A percentile compares a stretch with the other conserved stretches of the same genome.
Evolutionary conservation across 2,329 filamentous ascomycete genomes (phyloP).

Genomic region (Fonsecaea multimorphosa): DNA sequence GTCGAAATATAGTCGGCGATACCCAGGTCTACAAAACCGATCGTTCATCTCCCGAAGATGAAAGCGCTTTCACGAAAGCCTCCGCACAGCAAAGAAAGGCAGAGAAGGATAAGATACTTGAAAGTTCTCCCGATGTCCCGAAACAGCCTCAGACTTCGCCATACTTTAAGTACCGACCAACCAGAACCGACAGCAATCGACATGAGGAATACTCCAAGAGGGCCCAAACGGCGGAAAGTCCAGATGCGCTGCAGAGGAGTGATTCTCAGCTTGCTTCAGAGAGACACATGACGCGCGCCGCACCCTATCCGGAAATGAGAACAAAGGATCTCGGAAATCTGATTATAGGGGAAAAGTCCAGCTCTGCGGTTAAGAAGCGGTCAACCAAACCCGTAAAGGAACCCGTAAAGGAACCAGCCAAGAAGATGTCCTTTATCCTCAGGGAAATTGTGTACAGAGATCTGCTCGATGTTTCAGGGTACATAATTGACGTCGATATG

Average conservation of each 20-base stretch:
- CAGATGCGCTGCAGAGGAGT: slow-evolving; percentile 29
- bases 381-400: neutral
- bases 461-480: slow-evolving; percentile 5
- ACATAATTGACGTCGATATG: slow-evolving; percentile 23
- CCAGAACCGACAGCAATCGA: neutral
- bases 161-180: slow-evolving; percentile 15
- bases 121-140: slow-evolving; percentile 17
- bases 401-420: neutral
- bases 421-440: slow-evolving; percentile 18
- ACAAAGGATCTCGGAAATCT: slow-evolving; percentile 4
- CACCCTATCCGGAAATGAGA: neutral
- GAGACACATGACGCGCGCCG: neutral
- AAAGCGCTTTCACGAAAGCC: slow-evolving; percentile 28
- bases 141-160: slow-evolving; percentile 11
- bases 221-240: slow-evolving; percentile 20
- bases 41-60: slow-evolving; percentile 18
- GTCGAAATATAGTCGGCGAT: neutral
- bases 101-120: slow-evolving; percentile 25
- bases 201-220: neutral
- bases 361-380: neutral
- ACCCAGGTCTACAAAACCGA: neutral
- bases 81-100: slow-evolving; percentile 26
- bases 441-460: slow-evolving; percentile 17
- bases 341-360: slow-evolving; percentile 4
- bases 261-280: neutral